Conservation (phyloP, 768 basidiomycete species). For the Punctularia strigosozonata region DNA sequence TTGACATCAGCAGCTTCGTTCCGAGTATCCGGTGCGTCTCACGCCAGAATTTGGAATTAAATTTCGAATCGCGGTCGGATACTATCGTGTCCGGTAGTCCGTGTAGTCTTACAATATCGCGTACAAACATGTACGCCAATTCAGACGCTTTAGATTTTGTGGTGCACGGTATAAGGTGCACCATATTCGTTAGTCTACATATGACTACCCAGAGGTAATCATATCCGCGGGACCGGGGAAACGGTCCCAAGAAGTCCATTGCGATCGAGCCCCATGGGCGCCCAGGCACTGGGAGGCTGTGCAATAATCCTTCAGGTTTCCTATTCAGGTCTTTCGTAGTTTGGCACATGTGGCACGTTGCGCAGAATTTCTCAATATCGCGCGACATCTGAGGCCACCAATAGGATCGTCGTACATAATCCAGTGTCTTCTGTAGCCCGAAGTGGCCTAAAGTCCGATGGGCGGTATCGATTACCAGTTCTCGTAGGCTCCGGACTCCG, state of each 20-base stretch:
- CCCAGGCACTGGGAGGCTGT: constrained; percentile 13
- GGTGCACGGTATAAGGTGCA: constrained; percentile 19
- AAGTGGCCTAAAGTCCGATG: constrained; percentile 19
- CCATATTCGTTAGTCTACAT: constrained; percentile 15
- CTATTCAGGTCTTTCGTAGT: constrained; percentile 4
- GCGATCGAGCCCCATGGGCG: constrained; percentile 23
- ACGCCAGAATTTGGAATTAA: constrained; percentile 19
- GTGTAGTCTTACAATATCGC: constrained; percentile 19
- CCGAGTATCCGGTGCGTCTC: constrained; percentile 8
- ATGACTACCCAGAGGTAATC: constrained; percentile 12
- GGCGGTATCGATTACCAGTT: constrained; percentile 10
- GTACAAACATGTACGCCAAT: constrained; percentile 18
- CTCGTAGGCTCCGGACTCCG: no score
- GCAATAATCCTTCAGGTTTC: constrained; percentile 15
- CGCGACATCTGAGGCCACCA: constrained; percentile 17
- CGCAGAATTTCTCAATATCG: constrained; percentile 7
- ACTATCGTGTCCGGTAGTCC: constrained; percentile 19
- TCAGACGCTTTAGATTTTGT: constrained; percentile 15
- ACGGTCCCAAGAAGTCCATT: constrained; percentile 22
- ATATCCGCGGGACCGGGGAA: constrained; percentile 14
- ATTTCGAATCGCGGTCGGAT: constrained; percentile 21
- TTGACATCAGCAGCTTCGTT: constrained; percentile 20
- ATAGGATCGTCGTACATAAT: constrained; percentile 17
- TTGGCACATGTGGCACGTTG: constrained; percentile 8
- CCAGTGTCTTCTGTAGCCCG: constrained; percentile 11